phyloP scores from a whole-genome alignment of 2,329 filamentous ascomycete species.

The Aureobasidium sp. region DNA sequence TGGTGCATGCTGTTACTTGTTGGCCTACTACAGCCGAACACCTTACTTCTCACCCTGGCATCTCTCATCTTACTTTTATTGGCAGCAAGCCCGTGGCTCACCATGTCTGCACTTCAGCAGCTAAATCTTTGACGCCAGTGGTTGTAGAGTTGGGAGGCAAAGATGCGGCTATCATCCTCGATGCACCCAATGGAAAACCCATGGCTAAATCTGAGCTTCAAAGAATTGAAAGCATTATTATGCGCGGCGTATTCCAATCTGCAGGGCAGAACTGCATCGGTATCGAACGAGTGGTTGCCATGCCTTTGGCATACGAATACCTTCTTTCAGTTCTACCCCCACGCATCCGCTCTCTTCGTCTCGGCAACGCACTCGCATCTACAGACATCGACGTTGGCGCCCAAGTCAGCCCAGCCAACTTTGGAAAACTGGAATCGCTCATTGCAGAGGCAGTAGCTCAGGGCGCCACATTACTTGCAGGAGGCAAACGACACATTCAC shows the following conservation, averaged over 20 bases:
- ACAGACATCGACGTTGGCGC: constrained; percentile 68
- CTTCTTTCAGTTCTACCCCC: constrained; percentile 64
- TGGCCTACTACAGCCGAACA: constrained; percentile 76
- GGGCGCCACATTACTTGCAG: constrained; percentile 73
- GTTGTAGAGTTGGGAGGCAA: constrained; percentile 92
- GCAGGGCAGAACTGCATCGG: constrained; percentile 97
- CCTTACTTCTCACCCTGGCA: constrained; percentile 74
- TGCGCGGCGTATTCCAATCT: constrained; percentile 90
- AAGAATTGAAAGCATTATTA: constrained; percentile 70
- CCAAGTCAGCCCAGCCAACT: constrained; percentile 72
- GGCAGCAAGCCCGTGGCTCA: constrained; percentile 81
- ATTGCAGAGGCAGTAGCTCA: constrained; percentile 67
- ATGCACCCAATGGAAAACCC: constrained; percentile 51
- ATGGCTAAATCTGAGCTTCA: constrained; percentile 49
- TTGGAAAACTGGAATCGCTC: constrained; percentile 65
- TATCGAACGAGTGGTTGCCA: constrained; percentile 83
- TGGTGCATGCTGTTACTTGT: constrained; percentile 80
- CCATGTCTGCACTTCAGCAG: constrained; percentile 77
- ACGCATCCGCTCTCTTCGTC: constrained; percentile 63
- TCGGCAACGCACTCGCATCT: constrained; percentile 60
- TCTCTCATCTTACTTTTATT: constrained; percentile 95
- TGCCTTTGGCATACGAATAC: constrained; percentile 63
- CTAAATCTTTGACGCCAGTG: constrained; percentile 74
- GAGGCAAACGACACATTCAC: constrained; percentile 65
- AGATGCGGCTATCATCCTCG: constrained; percentile 82